These are phyloP conservation scores for Venturia pyrina DNA, from an alignment of 2,329 filamentous ascomycete genomes.

Conservation along the genomic window DNA sequence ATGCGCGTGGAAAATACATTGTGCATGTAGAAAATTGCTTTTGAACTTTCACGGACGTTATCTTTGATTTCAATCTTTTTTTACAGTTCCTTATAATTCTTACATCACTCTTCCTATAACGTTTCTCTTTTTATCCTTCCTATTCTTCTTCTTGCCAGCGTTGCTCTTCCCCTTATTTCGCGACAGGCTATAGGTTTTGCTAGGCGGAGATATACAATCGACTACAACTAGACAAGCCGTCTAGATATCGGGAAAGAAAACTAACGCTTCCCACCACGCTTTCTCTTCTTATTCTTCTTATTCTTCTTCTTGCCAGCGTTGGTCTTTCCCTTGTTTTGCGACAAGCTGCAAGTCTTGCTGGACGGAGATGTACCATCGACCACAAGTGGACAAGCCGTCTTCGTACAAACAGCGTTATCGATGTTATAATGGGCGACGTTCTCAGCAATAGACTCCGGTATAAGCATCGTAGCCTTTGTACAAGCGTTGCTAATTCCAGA, in stretches of 20 bases:
- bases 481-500: too few relatives aligned
- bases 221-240: neutral
- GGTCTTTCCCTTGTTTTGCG: neutral
- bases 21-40: too few relatives aligned
- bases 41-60: too few relatives aligned
- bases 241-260: neutral
- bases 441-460: too few relatives aligned
- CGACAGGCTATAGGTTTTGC: neutral
- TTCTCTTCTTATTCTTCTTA: neutral
- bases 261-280: neutral
- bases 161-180: neutral
- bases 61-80: too few relatives aligned
- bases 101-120: too few relatives aligned
- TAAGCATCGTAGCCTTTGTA: too few relatives aligned
- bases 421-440: neutral
- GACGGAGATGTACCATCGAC: neutral
- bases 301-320: neutral
- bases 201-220: neutral
- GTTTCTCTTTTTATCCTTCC: too few relatives aligned
- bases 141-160: neutral
- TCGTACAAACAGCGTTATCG: neutral
- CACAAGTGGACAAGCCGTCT: neutral
- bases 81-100: too few relatives aligned
- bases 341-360: neutral
- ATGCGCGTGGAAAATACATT: too few relatives aligned